Conservation (phyloP, 768 basidiomycete species). For the Chlorophyllum brunneum region DNA sequence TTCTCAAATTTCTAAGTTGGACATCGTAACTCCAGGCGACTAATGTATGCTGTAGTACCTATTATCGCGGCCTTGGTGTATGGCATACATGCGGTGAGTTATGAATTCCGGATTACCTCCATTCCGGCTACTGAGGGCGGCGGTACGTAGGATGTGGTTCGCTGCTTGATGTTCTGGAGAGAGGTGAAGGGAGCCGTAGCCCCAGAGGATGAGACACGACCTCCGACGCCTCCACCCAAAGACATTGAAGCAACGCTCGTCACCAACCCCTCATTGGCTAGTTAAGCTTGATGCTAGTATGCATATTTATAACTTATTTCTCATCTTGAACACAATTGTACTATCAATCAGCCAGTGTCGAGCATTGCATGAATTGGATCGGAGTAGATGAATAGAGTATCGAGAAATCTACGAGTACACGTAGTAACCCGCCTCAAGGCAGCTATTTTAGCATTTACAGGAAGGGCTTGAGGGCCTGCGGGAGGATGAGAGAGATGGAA, state of each 20-base stretch:
- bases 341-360: too few species aligned
- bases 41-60: background rate
- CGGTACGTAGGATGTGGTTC: background rate
- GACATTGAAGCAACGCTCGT: too few species aligned
- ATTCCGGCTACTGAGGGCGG: background rate
- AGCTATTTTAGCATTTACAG: constrained; percentile 27
- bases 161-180: background rate
- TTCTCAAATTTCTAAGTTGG: background rate
- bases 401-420: too few species aligned
- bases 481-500: constrained; percentile 50
- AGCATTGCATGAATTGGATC: too few species aligned
- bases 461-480: constrained; percentile 54
- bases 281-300: too few species aligned
- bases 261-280: too few species aligned
- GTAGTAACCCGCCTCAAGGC: background rate
- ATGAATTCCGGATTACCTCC: background rate
- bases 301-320: too few species aligned
- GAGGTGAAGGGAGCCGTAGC: background rate
- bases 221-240: background rate
- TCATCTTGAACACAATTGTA: too few species aligned
- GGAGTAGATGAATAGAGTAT: too few species aligned
- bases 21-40: background rate
- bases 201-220: background rate
- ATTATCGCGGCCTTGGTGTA: constrained; percentile 8
- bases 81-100: background rate